Percentiles rank a stretch among this genome's conserved stretches.
These are phyloP conservation scores for Oryza longistaminata DNA, from an alignment of 176 grass and related monocot species.

Conservation along the genomic window DNA sequence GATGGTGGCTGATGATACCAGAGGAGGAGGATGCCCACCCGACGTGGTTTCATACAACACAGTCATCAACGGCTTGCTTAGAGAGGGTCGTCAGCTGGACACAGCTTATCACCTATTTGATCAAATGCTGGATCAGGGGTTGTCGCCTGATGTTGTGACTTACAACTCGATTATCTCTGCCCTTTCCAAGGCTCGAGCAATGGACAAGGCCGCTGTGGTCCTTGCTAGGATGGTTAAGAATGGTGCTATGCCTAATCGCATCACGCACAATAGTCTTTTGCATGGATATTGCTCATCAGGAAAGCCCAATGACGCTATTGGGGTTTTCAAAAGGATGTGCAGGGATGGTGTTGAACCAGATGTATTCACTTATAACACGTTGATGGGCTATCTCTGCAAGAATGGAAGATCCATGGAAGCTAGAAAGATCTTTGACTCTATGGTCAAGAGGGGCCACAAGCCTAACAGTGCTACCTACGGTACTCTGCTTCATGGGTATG, in stretches of 20 bases:
- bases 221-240: too few species aligned
- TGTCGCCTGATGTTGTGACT: too few species aligned
- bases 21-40: neutral
- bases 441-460: constrained; percentile 12
- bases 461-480: neutral
- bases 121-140: neutral
- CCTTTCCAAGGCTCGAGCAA: too few species aligned
- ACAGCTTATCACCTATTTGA: neutral
- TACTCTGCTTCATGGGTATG: neutral
- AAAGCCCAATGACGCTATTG: too few species aligned
- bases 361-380: too few species aligned
- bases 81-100: neutral
- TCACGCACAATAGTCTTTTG: too few species aligned
- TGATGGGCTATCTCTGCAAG: neutral
- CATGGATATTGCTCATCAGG: too few species aligned
- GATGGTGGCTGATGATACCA: neutral
- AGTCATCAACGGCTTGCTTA: neutral
- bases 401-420: neutral
- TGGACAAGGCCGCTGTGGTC: too few species aligned
- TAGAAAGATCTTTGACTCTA: constrained; percentile 14
- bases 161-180: too few species aligned
- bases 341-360: too few species aligned
- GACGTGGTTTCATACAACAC: neutral
- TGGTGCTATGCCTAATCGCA: too few species aligned
- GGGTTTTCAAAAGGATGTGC: too few species aligned